Base-by-base conservation (phyloP, 495 filamentous ascomycete species). In the Jackrogersella multiformis region DNA sequence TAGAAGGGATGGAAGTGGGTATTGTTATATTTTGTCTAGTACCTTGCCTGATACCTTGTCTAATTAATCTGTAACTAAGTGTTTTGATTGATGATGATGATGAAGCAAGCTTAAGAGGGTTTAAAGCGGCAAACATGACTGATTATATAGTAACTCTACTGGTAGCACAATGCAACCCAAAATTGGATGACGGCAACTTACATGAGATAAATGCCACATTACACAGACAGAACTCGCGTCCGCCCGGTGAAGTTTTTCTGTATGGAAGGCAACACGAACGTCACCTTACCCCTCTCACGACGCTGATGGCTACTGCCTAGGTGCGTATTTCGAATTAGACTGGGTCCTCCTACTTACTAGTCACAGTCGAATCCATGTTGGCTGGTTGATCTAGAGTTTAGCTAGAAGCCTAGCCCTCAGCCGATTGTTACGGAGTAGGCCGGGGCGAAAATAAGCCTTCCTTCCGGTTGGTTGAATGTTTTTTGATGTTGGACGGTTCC, bases 231-330 rank as follows among this genome's bases (percentile, higher is more conserved):
- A 56, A 28, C 30, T 51, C 56, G 66, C 66, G 56, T 7, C 66
- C 66, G 66, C 42, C 66, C 60, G 61, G 42, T 15, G 34, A 45
- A 9, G 12, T 12, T 21, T 56, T 46, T 34, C 28, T 28, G 23
- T 36, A 53, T 56, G 67, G 56, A 20, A 65, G 53, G 67, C 61
- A 65, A n/a, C 57, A 65, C 56, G 67, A 61, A 65, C 56, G 67
- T 70, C 67, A 70, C 61, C 61, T 61, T 70, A 70, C 67, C 67
- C 67, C 67, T 70, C 67, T 70, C 67, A 65, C 51, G 51, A 70
- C 38, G 42, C 23, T 45, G 4, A 30, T 30, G n/a, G n/a, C n/a
- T n/a, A n/a, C n/a, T n/a, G n/a, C 26, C 26, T 3, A 16, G 44
- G 55, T 61, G 56, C 13, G 26, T 7, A 28, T n/a, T 36, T 44